Evolutionary conservation across 2,329 filamentous ascomycete species (phyloP).

Genomic region (Fusarium chaquense): DNA sequence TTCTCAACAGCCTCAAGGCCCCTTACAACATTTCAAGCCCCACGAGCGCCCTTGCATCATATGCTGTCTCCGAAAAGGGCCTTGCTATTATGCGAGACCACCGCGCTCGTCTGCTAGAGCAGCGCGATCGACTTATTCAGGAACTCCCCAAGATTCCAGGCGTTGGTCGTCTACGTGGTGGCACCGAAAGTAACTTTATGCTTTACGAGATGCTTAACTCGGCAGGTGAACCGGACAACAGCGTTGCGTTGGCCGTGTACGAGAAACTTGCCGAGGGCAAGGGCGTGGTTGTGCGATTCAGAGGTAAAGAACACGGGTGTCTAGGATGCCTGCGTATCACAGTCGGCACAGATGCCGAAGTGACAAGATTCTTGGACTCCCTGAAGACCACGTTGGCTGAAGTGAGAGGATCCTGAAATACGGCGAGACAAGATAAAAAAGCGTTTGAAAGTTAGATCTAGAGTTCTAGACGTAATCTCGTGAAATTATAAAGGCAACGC

Average conservation of each 20-base stretch:
- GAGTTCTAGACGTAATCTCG: conserved; percentile 45
- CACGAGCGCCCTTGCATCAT: conserved; percentile 82
- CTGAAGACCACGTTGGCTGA: conserved; percentile 65
- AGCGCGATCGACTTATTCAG: conserved; percentile 79
- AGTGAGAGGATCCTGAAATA: conserved; percentile 51
- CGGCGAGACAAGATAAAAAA: conserved; percentile 23
- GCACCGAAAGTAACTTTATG: conserved; percentile 86
- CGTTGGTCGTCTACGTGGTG: conserved; percentile 84
- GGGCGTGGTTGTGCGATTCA: conserved; percentile 92
- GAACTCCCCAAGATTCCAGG: conserved; percentile 82
- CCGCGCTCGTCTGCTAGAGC: conserved; percentile 75
- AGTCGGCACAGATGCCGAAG: conserved; percentile 89
- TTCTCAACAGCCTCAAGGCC: conserved; percentile 94
- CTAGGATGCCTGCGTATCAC: conserved; percentile 90
- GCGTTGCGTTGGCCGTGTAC: conserved; percentile 82
- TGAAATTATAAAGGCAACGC: conserved; percentile 44
- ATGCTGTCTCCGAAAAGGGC: conserved; percentile 76
- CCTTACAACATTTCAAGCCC: conserved; percentile 96
- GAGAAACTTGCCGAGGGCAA: conserved; percentile 84
- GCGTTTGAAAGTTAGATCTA: conserved; percentile 42
- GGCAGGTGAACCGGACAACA: conserved; percentile 81
- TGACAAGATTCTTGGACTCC: conserved; percentile 80
- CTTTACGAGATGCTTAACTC: conserved; percentile 87
- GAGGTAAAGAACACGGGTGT: conserved; percentile 93
- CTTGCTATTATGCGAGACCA: conserved; percentile 79